phyloP scores from a whole-genome alignment of 495 filamentous ascomycete genomes.

The Tuber microsphaerosporum region DNA sequence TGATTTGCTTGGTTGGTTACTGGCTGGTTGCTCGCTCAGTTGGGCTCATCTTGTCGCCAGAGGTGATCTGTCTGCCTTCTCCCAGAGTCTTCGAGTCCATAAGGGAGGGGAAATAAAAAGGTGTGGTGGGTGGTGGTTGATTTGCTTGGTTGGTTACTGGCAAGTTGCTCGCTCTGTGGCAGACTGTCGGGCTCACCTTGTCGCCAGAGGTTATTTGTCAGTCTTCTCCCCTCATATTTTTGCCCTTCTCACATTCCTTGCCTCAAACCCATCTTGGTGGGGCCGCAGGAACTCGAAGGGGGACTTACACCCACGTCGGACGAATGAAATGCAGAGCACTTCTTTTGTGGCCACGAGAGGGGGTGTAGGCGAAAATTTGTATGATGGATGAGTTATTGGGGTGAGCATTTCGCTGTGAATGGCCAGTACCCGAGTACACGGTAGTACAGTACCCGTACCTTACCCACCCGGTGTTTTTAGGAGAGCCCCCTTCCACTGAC shows the following conservation, averaged over 20 bases:
- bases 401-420: background rate
- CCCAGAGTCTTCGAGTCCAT: no score
- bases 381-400: background rate
- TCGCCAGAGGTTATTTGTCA: background rate
- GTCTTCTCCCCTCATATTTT: background rate
- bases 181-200: background rate
- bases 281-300: constrained; percentile 27
- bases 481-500: constrained; percentile 11
- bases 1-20: no score
- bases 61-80: no score
- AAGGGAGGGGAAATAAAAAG: background rate
- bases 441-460: background rate
- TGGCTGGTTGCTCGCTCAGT: no score
- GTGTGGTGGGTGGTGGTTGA: background rate
- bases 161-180: background rate
- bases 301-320: constrained; percentile 26
- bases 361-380: constrained; percentile 12
- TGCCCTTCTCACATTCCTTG: constrained; percentile 15
- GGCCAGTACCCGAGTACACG: no score
- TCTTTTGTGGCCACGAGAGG: constrained; percentile 33
- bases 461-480: constrained; percentile 23
- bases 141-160: background rate
- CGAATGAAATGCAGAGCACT: constrained; percentile 25
- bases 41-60: no score
- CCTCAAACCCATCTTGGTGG: constrained; percentile 36